Base-by-base conservation (phyloP, 179 eudicot species). In the Patellifolia procumbens region DNA sequence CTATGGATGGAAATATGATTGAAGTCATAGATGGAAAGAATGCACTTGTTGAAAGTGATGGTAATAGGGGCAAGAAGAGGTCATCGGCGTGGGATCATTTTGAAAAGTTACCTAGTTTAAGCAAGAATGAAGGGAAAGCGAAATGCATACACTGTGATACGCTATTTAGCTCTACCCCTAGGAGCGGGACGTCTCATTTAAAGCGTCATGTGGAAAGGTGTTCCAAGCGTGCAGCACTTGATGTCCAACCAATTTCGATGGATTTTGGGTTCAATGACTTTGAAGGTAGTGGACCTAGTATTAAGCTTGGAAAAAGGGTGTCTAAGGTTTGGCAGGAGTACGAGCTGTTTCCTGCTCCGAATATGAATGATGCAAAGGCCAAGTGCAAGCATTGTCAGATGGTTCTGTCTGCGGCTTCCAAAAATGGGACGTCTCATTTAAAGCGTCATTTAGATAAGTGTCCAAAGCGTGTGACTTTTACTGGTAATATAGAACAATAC, bases 1-100 rank as follows among this genome's bases (percentile, higher is more conserved):
- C 70, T 28, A 82, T 82, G 85, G 82, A 82, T 29, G 60, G 76
- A 71, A 76, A 70, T 82, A 75, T 74, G 52, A 55, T 76, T 60
- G 78, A 80, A 24, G 52, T 72, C 17, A 49, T 83, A 66, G 85
- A 81, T 82, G 71, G 62, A 52, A 84, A 80, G 67, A 83, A 83
- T 73, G 85, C 82, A 46, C 61, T 86, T 71, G 76, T 77, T 45
- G 85, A 83, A 55, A 83, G 74, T 74, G 83, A 86, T 15, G 81
- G 85, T 83, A 86, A 65, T 73, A 80, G 72, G 66, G 68, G 69
- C 35, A 85, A 81, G 79, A 86, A 79, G 79, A 74, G 88, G 74
- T 86, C 88, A 34, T 2, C 74, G 42, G 88, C 86, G 45, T 86
- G 88, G 88, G 88, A 86, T 81, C 88, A 86, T 70, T 86, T 86